Percentiles rank a stretch among this genome's conserved stretches.
Conservation (phyloP, 75 land plant genomes). For the Sequoia sempervirens region DNA sequence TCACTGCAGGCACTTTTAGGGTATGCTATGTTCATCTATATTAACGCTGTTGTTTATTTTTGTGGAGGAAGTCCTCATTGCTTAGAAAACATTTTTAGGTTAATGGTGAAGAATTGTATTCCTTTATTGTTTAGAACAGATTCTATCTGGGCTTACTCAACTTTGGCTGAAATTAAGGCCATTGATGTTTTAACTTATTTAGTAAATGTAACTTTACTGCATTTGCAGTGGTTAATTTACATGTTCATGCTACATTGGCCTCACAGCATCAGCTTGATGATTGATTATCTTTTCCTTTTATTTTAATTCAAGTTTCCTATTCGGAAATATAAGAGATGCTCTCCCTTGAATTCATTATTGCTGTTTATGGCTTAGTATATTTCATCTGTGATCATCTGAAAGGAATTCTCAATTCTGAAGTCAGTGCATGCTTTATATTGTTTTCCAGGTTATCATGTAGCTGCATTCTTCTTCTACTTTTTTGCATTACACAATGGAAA, state of each 20-base stretch:
- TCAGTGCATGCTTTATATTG: not conserved
- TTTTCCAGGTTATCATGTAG: not conserved
- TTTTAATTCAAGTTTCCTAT: not conserved
- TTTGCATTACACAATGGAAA: not conserved
- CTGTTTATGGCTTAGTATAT: not conserved
- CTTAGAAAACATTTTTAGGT: not conserved
- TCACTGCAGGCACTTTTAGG: not conserved
- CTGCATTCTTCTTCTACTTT: not conserved
- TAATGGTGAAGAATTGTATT: not conserved
- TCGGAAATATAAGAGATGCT: not conserved
- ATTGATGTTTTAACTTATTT: not conserved
- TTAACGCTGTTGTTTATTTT: not conserved
- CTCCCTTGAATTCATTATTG: not conserved
- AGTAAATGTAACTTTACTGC: not conserved
- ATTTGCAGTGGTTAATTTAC: not conserved
- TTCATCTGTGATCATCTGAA: not conserved
- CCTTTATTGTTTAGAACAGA: not conserved
- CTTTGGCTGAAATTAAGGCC: not conserved
- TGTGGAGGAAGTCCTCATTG: not conserved
- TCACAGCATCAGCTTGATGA: not conserved
- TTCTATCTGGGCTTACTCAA: not conserved
- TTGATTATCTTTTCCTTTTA: not conserved
- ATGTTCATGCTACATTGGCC: not conserved
- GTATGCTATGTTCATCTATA: not conserved
- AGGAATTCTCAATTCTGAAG: not conserved